phyloP scores from a whole-genome alignment of 345 rosid genomes.

The Anastatica hierochuntica region DNA sequence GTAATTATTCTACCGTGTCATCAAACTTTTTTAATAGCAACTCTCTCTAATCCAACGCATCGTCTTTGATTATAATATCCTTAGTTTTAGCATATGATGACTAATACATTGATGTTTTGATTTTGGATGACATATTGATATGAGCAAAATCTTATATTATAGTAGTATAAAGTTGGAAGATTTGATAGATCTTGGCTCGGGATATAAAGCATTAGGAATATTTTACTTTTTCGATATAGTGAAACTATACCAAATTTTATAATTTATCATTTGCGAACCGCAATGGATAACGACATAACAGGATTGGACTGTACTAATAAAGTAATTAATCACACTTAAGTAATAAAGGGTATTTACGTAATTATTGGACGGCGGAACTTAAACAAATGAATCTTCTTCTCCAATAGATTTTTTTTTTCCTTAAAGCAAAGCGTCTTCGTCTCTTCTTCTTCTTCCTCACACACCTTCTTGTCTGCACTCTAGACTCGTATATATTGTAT shows the following conservation, averaged over 20 bases:
- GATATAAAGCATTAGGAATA: background rate
- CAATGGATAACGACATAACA: slow-evolving; percentile 15
- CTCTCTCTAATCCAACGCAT: slow-evolving; percentile 2
- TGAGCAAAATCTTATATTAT: background rate
- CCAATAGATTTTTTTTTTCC: slow-evolving; percentile 1
- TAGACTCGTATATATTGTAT: slow-evolving; percentile 16
- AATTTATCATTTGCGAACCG: background rate
- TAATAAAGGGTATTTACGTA: slow-evolving; percentile 14
- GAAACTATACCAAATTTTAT: background rate
- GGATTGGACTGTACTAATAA: slow-evolving; percentile 4
- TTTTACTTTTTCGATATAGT: background rate
- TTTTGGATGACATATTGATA: slow-evolving; percentile 10
- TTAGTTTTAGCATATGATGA: background rate
- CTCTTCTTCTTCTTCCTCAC: slow-evolving; percentile 16
- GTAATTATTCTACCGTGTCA: slow-evolving; percentile 7
- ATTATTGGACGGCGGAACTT: slow-evolving; percentile 21
- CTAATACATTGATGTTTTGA: slow-evolving; percentile 3
- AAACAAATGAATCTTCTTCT: slow-evolving; percentile 15
- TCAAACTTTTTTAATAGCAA: background rate
- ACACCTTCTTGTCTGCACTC: slow-evolving; percentile 4
- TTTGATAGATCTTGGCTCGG: slow-evolving; percentile 1
- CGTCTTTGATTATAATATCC: background rate
- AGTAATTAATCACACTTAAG: background rate
- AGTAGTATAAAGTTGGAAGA: background rate
- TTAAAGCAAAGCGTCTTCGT: slow-evolving; percentile 23